Evolutionary conservation across 176 grass and related monocot species (phyloP).

Genomic region (Carex myosuroides): DNA sequence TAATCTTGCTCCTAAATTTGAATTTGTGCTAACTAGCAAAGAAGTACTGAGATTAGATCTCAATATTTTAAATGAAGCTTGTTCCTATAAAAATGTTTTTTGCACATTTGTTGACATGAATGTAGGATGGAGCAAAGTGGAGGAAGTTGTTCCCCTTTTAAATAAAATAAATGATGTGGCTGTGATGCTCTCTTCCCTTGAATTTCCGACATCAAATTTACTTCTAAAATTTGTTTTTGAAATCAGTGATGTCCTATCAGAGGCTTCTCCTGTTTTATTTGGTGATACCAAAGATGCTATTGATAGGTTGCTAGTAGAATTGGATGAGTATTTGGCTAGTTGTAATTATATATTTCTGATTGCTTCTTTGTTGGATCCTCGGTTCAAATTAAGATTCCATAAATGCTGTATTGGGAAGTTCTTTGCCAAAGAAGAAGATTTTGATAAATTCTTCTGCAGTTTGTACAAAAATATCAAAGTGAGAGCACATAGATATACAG

Average conservation of each 20-base stretch:
- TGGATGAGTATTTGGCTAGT: not conserved
- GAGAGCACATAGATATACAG: not conserved
- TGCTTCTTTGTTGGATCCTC: conserved; percentile 11
- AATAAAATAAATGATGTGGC: not conserved
- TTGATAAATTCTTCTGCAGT: not conserved
- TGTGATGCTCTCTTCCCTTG: not conserved
- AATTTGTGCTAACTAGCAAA: not conserved
- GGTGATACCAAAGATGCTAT: too few species aligned
- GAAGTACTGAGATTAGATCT: not conserved
- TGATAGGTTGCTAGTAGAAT: fast-evolving
- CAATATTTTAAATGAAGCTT: not conserved
- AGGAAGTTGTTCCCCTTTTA: not conserved
- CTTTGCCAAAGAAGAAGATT: not conserved
- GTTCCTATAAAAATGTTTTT: not conserved
- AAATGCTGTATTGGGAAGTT: not conserved
- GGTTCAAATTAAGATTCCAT: not conserved
- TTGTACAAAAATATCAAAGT: not conserved
- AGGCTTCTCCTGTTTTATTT: not conserved
- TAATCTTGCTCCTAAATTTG: not conserved
- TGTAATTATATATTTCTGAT: not conserved
- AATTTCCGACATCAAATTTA: too few species aligned
- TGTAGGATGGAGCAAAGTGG: not conserved
- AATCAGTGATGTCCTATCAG: too few species aligned
- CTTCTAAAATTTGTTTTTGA: too few species aligned
- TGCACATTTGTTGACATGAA: not conserved